A percentile compares a stretch with the other conserved stretches of the same genome.
Conservation (phyloP, 768 basidiomycete genomes). For the Kwoniella sp. region DNA sequence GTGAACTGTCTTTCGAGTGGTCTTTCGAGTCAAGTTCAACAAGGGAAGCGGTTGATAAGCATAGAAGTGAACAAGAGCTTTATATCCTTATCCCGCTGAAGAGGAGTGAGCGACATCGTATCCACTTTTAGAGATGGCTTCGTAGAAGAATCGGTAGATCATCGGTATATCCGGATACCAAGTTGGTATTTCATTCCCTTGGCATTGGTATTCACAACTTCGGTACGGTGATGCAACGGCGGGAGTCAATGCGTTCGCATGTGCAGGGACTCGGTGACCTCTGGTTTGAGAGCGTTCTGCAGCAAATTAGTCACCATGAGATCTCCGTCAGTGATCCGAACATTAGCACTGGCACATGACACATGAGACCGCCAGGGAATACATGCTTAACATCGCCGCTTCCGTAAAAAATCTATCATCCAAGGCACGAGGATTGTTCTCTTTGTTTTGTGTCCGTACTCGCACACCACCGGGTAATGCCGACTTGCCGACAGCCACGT, state of each 20-base stretch:
- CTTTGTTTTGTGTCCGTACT: too few species aligned
- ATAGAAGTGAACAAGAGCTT: too few species aligned
- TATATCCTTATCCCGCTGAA: neutral
- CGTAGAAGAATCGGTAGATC: neutral
- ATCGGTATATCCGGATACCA: constrained; percentile 6
- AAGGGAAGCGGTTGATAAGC: too few species aligned
- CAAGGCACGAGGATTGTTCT: neutral
- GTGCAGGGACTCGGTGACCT: too few species aligned
- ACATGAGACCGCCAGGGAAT: neutral
- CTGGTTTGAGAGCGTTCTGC: too few species aligned
- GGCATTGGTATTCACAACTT: neutral
- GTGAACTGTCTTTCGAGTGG: neutral
- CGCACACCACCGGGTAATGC: too few species aligned
- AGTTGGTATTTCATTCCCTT: neutral
- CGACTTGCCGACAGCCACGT: too few species aligned
- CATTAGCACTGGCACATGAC: neutral
- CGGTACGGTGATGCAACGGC: neutral
- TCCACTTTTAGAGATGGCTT: neutral
- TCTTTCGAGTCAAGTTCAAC: too few species aligned
- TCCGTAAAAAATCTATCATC: neutral
- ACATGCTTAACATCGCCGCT: neutral
- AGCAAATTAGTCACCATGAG: too few species aligned
- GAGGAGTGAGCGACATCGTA: neutral
- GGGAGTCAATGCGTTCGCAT: too few species aligned
- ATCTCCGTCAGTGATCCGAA: too few species aligned